Conservation (phyloP, 2,329 filamentous ascomycete genomes). For the Periconia digitata region DNA sequence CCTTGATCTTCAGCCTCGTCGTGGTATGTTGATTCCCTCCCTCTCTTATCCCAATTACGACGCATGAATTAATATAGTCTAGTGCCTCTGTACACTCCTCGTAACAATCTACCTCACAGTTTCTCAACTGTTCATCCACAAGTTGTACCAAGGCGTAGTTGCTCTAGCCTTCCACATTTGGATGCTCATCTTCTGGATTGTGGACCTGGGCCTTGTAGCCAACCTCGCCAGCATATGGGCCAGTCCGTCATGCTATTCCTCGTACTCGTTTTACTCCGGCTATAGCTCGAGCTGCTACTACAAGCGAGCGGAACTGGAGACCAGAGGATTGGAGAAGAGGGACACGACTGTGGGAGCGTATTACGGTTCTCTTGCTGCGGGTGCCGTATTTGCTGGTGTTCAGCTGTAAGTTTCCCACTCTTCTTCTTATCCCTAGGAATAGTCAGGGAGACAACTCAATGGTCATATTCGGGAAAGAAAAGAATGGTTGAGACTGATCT, state of each 20-base stretch:
- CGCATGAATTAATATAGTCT: conserved; percentile 18
- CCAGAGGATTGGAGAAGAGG: conserved; percentile 6
- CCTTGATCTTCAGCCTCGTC: conserved; percentile 23
- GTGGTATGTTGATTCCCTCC: conserved; percentile 11
- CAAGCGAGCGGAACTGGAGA: conserved; percentile 5
- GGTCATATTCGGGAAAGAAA: not conserved
- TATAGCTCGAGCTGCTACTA: conserved; percentile 10
- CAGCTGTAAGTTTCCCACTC: conserved; percentile 26
- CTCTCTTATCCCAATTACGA: not conserved
- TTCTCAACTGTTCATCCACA: conserved; percentile 45
- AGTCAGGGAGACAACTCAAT: too few species aligned
- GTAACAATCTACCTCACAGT: conserved; percentile 51
- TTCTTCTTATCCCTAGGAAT: too few species aligned
- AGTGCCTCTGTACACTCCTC: conserved; percentile 50
- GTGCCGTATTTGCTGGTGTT: conserved; percentile 26
- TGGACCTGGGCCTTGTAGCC: conserved; percentile 29
- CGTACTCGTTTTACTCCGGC: conserved; percentile 11
- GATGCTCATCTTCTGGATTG: conserved; percentile 57
- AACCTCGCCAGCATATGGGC: conserved; percentile 25
- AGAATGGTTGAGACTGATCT: not conserved
- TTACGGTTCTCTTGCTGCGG: conserved; percentile 24
- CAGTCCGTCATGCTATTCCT: conserved; percentile 6
- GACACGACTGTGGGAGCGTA: conserved; percentile 20
- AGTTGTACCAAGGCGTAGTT: conserved; percentile 57
- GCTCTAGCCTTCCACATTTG: conserved; percentile 55